A percentile compares a stretch with the other conserved stretches of the same genome.
Evolutionary conservation across 1,139 yeast species (phyloP).

Genomic region (Kazachstania sp.): DNA sequence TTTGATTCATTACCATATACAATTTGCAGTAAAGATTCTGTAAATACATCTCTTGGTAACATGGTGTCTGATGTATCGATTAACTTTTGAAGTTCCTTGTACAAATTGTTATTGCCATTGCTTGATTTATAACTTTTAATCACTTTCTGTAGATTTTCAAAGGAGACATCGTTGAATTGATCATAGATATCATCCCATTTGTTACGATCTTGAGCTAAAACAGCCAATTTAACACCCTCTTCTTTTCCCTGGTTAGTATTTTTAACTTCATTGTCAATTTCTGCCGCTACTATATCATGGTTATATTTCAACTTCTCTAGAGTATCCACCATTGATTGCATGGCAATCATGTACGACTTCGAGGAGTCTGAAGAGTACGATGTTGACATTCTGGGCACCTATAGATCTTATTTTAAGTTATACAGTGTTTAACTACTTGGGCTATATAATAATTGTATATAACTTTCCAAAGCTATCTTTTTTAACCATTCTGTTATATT

Average conservation of each 20-base stretch:
- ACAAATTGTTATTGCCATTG: constrained; percentile 28
- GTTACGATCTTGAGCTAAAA: constrained; percentile 28
- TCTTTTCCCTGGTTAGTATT: constrained; percentile 21
- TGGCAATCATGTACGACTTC: constrained; percentile 69
- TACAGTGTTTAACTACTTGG: not conserved
- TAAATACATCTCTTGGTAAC: constrained; percentile 22
- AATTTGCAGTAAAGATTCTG: constrained; percentile 26
- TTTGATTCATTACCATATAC: constrained; percentile 28
- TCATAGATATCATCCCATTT: constrained; percentile 34
- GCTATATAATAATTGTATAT: not conserved
- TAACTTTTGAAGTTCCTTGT: constrained; percentile 32
- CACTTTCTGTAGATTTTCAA: constrained; percentile 25
- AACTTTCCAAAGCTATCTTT: too few relatives aligned
- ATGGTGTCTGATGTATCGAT: constrained; percentile 16
- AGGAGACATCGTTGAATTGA: constrained; percentile 33
- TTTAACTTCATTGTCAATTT: constrained; percentile 23
- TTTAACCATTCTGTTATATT: too few relatives aligned
- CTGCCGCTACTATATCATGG: constrained; percentile 19
- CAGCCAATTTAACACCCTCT: constrained; percentile 17
- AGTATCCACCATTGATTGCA: constrained; percentile 53
- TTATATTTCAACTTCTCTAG: constrained; percentile 33
- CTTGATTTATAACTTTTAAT: constrained; percentile 28
- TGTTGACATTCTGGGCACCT: constrained; percentile 25
- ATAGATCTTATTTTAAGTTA: not conserved
- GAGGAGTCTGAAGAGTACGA: constrained; percentile 53